Percentiles rank a stretch among this genome's conserved stretches.
phyloP scores from a whole-genome alignment of 1,284 basidiomycete genomes.

The Trametes hirsuta region DNA sequence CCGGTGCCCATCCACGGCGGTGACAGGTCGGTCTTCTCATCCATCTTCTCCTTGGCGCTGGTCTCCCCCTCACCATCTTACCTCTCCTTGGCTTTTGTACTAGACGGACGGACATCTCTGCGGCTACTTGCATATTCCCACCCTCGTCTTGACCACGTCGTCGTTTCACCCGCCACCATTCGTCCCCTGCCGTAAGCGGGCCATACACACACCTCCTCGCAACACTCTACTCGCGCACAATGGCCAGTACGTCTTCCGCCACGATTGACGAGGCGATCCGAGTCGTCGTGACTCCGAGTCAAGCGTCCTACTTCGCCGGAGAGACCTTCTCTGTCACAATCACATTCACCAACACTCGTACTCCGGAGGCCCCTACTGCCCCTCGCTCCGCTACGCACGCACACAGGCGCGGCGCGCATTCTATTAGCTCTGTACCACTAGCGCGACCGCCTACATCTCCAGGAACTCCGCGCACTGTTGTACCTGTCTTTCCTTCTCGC shows the following conservation, averaged over 20 bases:
- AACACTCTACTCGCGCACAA: background rate
- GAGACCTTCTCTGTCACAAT: conserved; percentile 85
- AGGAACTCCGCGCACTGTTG: conserved; percentile 55
- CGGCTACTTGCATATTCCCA: background rate
- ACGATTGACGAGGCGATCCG: conserved; percentile 47
- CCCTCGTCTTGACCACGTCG: background rate
- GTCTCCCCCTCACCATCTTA: background rate
- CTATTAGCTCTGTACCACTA: conserved; percentile 74
- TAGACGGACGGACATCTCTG: background rate
- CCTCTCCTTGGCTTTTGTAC: background rate
- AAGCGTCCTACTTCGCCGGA: conserved; percentile 92
- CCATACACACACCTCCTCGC: background rate
- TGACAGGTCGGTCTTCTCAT: background rate
- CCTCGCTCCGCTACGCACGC: conserved; percentile 36
- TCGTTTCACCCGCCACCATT: background rate
- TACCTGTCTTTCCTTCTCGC: conserved; percentile 31
- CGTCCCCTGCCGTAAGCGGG: background rate
- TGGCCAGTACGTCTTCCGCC: conserved; percentile 16
- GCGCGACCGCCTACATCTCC: conserved; percentile 79
- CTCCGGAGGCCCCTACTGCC: conserved; percentile 33
- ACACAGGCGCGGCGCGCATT: conserved; percentile 72
- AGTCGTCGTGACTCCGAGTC: conserved; percentile 74
- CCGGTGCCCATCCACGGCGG: conserved; percentile 1
- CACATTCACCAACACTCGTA: conserved; percentile 84
- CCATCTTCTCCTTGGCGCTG: background rate